Evolutionary conservation across 2,329 filamentous ascomycete genomes (phyloP), one percentile per base, ranked within the genome.

Genomic region (Pyricularia grisea): DNA sequence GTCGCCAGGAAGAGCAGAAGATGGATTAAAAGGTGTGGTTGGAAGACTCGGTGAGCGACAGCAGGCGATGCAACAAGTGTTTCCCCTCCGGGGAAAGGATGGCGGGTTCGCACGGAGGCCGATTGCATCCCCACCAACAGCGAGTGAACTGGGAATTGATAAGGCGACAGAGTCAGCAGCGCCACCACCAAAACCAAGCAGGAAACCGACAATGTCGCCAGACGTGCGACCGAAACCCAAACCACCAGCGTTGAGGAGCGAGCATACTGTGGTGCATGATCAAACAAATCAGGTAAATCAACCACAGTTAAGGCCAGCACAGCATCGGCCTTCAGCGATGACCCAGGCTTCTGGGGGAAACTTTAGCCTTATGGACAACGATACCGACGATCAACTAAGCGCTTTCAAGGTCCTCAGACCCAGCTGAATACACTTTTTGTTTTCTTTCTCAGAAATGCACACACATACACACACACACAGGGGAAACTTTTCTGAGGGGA

Each of bases 151-250:
- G 10, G 66, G 25, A 27, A 30, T 33, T 20, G 50, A 61, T 10
- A 25, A 14, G 30, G 28, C 31, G 30, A 3, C 67, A 12, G 58
- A 68, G 10, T 65, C 71, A 36, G 72, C 73, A 20, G 70, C 67
- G 23, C 74, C 71, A 27, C 71, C 74, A 3, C 69, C 72, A 55
- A 33, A 72, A 23, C 72, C 72, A 11, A 20, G 25, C 20, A 67
- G 68, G 66, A 69, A 68, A 25, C 68, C 68, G 27, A 68, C 60
- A 2, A 25, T 65, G 23, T 63, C 66, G 9, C 30, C 30, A 14
- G 50, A 67, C 14, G 30, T 42, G 64, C 30, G 27, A 20, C 64
- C 64, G 28, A 67, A 67, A 55, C 66, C 66, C 17, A 65, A 65
- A 33, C 58, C 60, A 27, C 60, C 25, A 10, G 60, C n/a, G 11